A percentile compares a stretch with the other conserved stretches of the same genome.
Conservation (phyloP, 1,284 basidiomycete genomes). For the Apiotrichum siamense region DNA sequence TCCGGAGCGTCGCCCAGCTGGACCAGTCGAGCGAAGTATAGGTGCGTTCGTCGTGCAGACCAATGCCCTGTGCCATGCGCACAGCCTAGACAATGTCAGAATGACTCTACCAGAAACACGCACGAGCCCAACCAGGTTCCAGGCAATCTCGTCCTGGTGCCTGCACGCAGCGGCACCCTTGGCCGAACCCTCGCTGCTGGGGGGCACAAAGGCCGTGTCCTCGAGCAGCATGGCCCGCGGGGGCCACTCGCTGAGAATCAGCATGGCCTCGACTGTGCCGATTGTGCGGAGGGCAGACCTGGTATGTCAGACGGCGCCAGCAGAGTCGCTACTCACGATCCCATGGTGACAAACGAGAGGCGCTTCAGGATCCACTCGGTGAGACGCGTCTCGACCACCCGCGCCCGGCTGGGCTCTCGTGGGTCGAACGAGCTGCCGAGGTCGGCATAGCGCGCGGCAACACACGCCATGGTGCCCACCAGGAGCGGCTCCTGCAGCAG, state of each 20-base stretch:
- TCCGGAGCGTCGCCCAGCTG: constrained; percentile 9
- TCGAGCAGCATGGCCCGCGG: constrained; percentile 13
- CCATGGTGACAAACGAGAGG: constrained; percentile 16
- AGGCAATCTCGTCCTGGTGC: constrained; percentile 19
- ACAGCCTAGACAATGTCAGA: constrained; percentile 9
- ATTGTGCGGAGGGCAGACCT: constrained; percentile 17
- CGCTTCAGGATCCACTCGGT: constrained; percentile 17
- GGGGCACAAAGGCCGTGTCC: constrained; percentile 4
- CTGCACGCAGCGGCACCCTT: constrained; percentile 8
- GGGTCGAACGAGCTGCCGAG: constrained; percentile 16
- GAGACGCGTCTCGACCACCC: constrained; percentile 12
- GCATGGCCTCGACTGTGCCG: constrained; percentile 22
- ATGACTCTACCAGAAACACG: background rate
- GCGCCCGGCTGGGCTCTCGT: constrained; percentile 9
- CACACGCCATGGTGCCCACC: constrained; percentile 13
- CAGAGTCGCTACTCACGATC: constrained; percentile 16
- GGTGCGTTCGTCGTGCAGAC: constrained; percentile 16
- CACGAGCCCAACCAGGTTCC: constrained; percentile 18
- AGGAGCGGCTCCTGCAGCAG: constrained; percentile 18
- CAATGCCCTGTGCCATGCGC: constrained; percentile 17
- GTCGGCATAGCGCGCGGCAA: constrained; percentile 15
- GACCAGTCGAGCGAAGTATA: constrained; percentile 2
- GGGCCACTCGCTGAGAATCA: constrained; percentile 23
- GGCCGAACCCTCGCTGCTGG: background rate
- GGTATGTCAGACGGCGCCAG: background rate